These are phyloP conservation scores for Sarcodon aspratus DNA, from an alignment of 768 basidiomycete genomes.

Conservation along the genomic window DNA sequence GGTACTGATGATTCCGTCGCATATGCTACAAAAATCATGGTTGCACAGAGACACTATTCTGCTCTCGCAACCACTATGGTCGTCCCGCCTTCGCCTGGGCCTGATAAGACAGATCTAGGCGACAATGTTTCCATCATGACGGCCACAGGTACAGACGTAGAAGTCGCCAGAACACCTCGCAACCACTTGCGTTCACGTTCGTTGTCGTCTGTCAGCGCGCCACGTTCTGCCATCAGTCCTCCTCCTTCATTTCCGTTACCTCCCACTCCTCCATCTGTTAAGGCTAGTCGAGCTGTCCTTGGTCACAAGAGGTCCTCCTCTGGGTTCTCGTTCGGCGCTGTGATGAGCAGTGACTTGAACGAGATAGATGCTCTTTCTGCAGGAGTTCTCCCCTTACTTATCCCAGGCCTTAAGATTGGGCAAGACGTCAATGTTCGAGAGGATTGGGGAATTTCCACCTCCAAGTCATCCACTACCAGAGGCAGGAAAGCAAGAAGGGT, in stretches of 20 bases:
- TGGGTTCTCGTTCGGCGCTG: constrained; percentile 48
- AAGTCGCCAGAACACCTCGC: constrained; percentile 7
- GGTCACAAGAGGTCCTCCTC: constrained; percentile 38
- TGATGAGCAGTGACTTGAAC: constrained; percentile 37
- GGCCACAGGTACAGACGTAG: constrained; percentile 20
- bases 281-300: constrained; percentile 33
- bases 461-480: neutral
- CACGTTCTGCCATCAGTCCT: constrained; percentile 30
- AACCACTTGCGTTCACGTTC: constrained; percentile 55
- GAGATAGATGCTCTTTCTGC: constrained; percentile 67
- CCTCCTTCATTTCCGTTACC: constrained; percentile 63
- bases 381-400: constrained; percentile 52
- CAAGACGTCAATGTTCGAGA: constrained; percentile 39
- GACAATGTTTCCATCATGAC: constrained; percentile 20
- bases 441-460: constrained; percentile 8
- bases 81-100: constrained; percentile 37
- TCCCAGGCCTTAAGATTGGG: constrained; percentile 54
- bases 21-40: constrained; percentile 50
- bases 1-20: constrained; percentile 38
- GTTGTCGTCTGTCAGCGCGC: constrained; percentile 34
- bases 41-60: constrained; percentile 66
- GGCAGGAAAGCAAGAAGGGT: neutral
- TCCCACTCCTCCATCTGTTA: constrained; percentile 60
- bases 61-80: constrained; percentile 55
- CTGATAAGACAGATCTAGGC: constrained; percentile 11